Evolutionary conservation across 176 grass and related monocot species (phyloP), one percentile per base, ranked within the genome.

Genomic region (Carex pumila): DNA sequence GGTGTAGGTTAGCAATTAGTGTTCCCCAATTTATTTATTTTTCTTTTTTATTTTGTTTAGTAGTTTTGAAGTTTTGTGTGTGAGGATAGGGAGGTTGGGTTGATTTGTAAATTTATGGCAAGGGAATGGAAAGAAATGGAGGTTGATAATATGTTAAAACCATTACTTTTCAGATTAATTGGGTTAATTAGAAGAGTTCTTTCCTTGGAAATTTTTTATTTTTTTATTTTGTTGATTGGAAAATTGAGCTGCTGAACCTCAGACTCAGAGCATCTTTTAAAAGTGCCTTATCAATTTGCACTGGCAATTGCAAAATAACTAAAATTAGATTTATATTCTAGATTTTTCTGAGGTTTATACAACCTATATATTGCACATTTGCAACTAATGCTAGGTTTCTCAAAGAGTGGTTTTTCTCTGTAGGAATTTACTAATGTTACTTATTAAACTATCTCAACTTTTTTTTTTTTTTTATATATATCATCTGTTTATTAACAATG

Each of bases 1-100:
- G 12, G 80, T 82, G 1, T 82, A 82, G 80, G 79, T 63, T 76
- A 76, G 79, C 34, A 81, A 63, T 81, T 81, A 37, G 29, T 63
- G 31, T 19, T 79, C 15, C 14, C 5, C 10, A 58, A 79, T 55
- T 58, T 2, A 13, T 30, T 53, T 36, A 36, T 36, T 6, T 67
- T 68, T 68, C 37, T 67, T 81, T 19, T 81, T 61, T 37, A 14
- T 79, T 36, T 79, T 32, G 10, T 81, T 10, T 11, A 81, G 37
- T 81, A 14, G 36, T 39, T 61, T 61, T 81, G 57, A 15, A 31
- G 0, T 81, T 63, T 81, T 81, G 34, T 61, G 55, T 81, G 43
- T 4, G 13, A 55, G 49, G 45, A 19, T 17, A 12, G 49, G 22
- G 49, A 76, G 25, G 12, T 76, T 76, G 14, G 57, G 7, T 81